Conservation (phyloP, 345 rosid genomes). For the Salix caprea region DNA sequence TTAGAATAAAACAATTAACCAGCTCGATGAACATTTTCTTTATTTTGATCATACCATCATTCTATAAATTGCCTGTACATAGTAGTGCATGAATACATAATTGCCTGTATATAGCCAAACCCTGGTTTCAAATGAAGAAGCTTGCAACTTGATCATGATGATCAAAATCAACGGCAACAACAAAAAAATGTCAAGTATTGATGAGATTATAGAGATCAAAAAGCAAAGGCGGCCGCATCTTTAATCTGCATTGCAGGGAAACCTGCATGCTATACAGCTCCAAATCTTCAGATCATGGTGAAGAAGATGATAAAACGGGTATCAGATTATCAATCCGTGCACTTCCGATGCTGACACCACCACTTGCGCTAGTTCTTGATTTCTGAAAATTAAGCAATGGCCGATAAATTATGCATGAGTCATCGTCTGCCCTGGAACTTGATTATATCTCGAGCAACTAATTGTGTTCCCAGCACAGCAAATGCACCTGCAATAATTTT, state of each 20-base stretch:
- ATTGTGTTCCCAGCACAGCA: neutral
- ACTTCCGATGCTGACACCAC: neutral
- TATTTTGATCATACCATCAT: too few species aligned
- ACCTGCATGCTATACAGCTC: neutral
- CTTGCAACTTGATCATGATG: neutral
- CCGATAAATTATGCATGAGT: neutral
- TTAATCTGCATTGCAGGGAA: neutral
- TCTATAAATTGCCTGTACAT: too few species aligned
- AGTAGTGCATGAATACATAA: too few species aligned
- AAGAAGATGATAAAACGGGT: neutral
- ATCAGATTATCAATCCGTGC: neutral
- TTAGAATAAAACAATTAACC: too few species aligned
- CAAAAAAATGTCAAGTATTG: neutral
- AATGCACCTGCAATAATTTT: neutral
- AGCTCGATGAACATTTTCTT: too few species aligned
- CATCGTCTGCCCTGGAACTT: neutral
- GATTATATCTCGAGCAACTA: neutral
- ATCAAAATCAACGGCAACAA: neutral
- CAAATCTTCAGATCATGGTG: neutral
- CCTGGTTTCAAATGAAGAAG: too few species aligned
- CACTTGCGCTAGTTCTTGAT: neutral
- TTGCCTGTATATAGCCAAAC: too few species aligned
- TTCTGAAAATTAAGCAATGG: too few species aligned
- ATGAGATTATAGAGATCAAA: neutral
- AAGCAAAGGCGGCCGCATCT: neutral